phyloP scores from a whole-genome alignment of 345 rosid genomes.

The Noccaea caerulescens region DNA sequence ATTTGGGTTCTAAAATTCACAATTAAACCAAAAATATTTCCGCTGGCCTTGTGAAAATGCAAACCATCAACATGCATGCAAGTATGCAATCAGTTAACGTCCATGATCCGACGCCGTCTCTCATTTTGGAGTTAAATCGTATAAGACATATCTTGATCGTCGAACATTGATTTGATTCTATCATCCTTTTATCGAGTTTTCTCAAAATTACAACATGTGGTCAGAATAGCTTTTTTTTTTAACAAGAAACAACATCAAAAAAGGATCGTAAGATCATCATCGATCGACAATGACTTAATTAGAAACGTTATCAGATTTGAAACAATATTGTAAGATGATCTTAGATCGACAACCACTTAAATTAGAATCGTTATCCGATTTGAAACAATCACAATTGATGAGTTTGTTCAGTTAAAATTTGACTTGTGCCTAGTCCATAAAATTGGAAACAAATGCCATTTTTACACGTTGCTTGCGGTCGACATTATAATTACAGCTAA shows the following conservation, averaged over 20 bases:
- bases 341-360: neutral
- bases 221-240: neutral
- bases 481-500: constrained; percentile 29
- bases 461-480: constrained; percentile 40
- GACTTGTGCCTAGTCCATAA: constrained; percentile 19
- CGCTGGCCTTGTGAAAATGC: too few species aligned
- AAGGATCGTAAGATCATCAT: neutral
- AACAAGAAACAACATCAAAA: neutral
- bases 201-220: constrained; percentile 4
- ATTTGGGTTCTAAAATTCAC: too few species aligned
- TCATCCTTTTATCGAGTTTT: constrained; percentile 9
- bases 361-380: constrained; percentile 23
- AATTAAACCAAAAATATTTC: too few species aligned
- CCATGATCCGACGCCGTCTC: too few species aligned
- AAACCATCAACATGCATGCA: too few species aligned
- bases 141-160: constrained; percentile 3
- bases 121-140: neutral
- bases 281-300: neutral
- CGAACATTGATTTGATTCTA: neutral
- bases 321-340: neutral
- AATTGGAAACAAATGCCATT: constrained; percentile 23
- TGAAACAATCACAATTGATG: neutral
- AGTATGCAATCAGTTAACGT: too few species aligned
- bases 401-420: constrained; percentile 13
- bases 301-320: neutral